phyloP scores from a whole-genome alignment of 306 rosid genomes.

The Senna tora region DNA sequence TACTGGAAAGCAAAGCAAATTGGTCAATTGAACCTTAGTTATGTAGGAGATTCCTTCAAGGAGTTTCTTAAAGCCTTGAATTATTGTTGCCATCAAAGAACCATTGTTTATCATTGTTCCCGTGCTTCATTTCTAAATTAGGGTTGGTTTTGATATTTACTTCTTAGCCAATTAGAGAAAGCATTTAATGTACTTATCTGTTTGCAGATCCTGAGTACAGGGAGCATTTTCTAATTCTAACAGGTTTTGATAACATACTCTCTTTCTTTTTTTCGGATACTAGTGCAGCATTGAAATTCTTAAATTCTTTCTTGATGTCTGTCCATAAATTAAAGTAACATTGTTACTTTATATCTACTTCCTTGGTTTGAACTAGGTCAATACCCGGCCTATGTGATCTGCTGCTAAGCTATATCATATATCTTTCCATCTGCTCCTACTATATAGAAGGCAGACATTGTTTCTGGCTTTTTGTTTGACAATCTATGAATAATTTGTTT shows the following conservation, averaged over 20 bases:
- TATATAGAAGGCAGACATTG: background rate
- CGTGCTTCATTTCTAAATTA: conserved; percentile 14
- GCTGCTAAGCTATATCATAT: background rate
- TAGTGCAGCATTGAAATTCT: background rate
- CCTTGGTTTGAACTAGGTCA: background rate
- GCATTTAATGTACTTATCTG: conserved; percentile 19
- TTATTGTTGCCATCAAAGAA: background rate
- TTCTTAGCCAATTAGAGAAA: conserved; percentile 4
- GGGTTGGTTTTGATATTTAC: conserved; percentile 5
- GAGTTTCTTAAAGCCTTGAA: background rate
- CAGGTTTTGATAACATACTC: conserved; percentile 26
- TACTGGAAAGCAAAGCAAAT: background rate
- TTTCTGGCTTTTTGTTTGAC: background rate
- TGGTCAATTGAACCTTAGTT: background rate
- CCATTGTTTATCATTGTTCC: background rate
- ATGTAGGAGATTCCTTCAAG: background rate
- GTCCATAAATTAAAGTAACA: background rate
- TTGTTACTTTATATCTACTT: background rate
- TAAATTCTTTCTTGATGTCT: background rate
- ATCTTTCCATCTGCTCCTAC: background rate
- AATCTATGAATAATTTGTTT: background rate
- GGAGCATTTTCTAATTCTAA: conserved; percentile 4
- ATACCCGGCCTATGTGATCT: background rate
- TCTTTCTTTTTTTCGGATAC: background rate
- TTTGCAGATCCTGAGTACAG: conserved; percentile 31